A percentile compares a stretch with the other conserved stretches of the same genome.
Conservation (phyloP, 352 stramenopile genomes). For the Paralagenidium karlingii region DNA sequence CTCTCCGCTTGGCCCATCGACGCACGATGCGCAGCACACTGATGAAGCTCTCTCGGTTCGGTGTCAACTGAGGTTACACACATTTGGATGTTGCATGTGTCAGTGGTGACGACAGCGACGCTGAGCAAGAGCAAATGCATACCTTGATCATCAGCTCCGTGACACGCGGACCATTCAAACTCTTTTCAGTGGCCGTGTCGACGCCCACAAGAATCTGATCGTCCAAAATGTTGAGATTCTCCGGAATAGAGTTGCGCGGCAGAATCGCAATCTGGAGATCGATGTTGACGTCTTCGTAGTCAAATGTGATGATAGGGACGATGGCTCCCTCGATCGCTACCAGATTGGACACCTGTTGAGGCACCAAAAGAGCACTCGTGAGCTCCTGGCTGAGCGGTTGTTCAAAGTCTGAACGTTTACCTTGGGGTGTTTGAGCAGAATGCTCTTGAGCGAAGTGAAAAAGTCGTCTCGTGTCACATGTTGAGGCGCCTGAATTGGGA, state of each 20-base stretch:
- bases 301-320: slow-evolving; percentile 97
- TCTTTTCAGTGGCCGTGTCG: slow-evolving; percentile 81
- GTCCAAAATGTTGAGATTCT: slow-evolving; percentile 86
- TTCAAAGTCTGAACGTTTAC: slow-evolving; percentile 43
- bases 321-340: slow-evolving; percentile 83
- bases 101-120: background rate
- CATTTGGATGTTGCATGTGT: background rate
- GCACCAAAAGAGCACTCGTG: background rate
- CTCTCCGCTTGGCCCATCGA: slow-evolving; percentile 84
- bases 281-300: slow-evolving; percentile 98
- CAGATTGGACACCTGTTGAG: slow-evolving; percentile 22
- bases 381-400: background rate
- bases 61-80: slow-evolving; percentile 28
- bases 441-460: slow-evolving; percentile 88
- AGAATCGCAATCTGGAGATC: slow-evolving; percentile 96
- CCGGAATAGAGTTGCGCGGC: slow-evolving; percentile 82
- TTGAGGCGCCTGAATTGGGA: slow-evolving; percentile 52
- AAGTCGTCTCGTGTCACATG: slow-evolving; percentile 94
- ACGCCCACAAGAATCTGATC: slow-evolving; percentile 80
- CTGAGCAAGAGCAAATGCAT: slow-evolving; percentile 1
- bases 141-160: slow-evolving; percentile 87
- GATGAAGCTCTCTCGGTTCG: slow-evolving; percentile 80
- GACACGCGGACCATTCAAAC: slow-evolving; percentile 83
- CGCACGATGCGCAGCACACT: slow-evolving; percentile 78
- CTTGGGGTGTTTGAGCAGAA: slow-evolving; percentile 88